Evolutionary conservation across 345 rosid species (phyloP).

Genomic region (Microthlaspi erraticum): DNA sequence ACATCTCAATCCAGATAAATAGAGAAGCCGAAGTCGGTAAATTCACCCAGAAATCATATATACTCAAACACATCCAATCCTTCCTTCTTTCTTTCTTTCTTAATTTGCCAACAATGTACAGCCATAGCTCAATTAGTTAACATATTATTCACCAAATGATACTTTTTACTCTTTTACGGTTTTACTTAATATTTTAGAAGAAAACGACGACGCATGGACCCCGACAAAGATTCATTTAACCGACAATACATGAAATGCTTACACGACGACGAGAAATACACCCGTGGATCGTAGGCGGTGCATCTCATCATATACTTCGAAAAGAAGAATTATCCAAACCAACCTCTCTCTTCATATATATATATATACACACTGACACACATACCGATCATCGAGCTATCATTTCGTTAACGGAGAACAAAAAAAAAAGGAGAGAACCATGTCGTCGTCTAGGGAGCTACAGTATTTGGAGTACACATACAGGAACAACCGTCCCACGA

Average conservation of each 20-base stretch:
- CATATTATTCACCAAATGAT: neutral
- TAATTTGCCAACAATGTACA: too few relatives aligned
- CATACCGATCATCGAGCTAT: neutral
- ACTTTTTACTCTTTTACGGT: neutral
- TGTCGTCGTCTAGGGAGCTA: constrained; percentile 46
- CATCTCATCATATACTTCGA: constrained; percentile 40
- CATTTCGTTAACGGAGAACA: neutral
- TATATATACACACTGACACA: neutral
- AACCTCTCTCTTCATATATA: constrained; percentile 34
- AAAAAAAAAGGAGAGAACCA: neutral
- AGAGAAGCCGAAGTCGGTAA: neutral
- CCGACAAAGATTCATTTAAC: constrained; percentile 24
- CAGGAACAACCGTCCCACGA: constrained; percentile 49
- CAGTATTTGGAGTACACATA: constrained; percentile 47
- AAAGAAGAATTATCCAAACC: constrained; percentile 42
- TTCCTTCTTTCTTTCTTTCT: too few relatives aligned
- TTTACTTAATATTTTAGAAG: too few relatives aligned
- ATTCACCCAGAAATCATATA: neutral
- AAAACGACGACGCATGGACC: constrained; percentile 17
- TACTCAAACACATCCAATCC: neutral
- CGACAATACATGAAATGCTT: constrained; percentile 34
- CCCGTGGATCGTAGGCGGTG: constrained; percentile 45
- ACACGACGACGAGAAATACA: constrained; percentile 40
- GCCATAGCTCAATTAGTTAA: neutral
- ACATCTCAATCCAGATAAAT: neutral